A percentile compares a stretch with the other conserved stretches of the same genome.
phyloP scores from a whole-genome alignment of 352 stramenopile genomes.

The Thalassiosira pacifica region DNA sequence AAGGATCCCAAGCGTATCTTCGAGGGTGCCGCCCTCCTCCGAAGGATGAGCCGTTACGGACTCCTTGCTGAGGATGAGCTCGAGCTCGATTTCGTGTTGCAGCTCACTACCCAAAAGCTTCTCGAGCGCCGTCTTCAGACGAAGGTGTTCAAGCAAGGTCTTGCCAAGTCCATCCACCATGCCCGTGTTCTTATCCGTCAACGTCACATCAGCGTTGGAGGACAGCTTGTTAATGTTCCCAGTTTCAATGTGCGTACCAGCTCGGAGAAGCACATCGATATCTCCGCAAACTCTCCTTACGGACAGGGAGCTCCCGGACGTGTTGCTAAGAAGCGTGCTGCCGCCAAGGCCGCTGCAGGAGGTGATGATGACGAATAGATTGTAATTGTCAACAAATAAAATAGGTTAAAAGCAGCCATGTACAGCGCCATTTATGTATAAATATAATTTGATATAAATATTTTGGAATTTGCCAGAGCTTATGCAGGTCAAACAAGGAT shows the following conservation, averaged over 20 bases:
- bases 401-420: too few species aligned
- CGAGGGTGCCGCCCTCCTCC: slow-evolving; percentile 96
- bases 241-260: slow-evolving; percentile 99
- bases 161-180: slow-evolving; percentile 99
- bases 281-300: slow-evolving; percentile 97
- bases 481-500: too few species aligned
- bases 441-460: too few species aligned
- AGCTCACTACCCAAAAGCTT: slow-evolving; percentile 98
- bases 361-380: slow-evolving; percentile 87
- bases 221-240: slow-evolving; percentile 98
- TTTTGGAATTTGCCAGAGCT: too few species aligned
- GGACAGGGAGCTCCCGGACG: slow-evolving; percentile 96
- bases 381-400: too few species aligned
- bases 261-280: slow-evolving; percentile 99
- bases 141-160: slow-evolving; percentile 98
- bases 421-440: too few species aligned
- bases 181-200: slow-evolving; percentile 99
- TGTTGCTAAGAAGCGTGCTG: slow-evolving; percentile 94
- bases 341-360: slow-evolving; percentile 92
- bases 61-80: slow-evolving; percentile 97
- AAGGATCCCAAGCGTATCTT: slow-evolving; percentile 99
- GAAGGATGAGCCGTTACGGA: slow-evolving; percentile 96
- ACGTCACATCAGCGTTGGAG: slow-evolving; percentile 99
- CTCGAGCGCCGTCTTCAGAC: slow-evolving; percentile 98
- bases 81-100: slow-evolving; percentile 98